A percentile compares a stretch with the other conserved stretches of the same genome.
phyloP scores from a whole-genome alignment of 768 basidiomycete genomes.

The Krasilnikovozyma curviuscula region DNA sequence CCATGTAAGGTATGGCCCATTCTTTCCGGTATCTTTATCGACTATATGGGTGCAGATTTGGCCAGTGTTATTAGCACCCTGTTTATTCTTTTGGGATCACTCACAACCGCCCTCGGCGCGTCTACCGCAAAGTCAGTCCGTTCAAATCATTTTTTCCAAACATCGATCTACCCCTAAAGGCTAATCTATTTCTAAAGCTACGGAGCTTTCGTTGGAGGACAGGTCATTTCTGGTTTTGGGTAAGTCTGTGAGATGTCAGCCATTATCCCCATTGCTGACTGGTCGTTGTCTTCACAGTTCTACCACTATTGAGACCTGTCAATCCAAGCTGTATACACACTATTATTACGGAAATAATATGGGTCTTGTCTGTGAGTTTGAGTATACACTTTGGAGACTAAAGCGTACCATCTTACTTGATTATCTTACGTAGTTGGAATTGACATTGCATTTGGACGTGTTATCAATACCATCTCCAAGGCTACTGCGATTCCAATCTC shows the following conservation, averaged over 20 bases:
- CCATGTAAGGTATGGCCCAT: too few relatives aligned
- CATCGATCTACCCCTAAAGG: neutral
- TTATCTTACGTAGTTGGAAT: slow-evolving; percentile 21
- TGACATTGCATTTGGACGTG: slow-evolving; percentile 22
- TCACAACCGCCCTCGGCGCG: slow-evolving; percentile 11
- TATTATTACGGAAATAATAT: slow-evolving; percentile 17
- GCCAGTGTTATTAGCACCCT: slow-evolving; percentile 11
- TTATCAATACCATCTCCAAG: slow-evolving; percentile 16
- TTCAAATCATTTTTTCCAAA: neutral
- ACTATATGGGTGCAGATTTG: neutral
- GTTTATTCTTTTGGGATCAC: slow-evolving; percentile 21
- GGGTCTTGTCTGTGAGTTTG: neutral
- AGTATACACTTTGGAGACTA: too few relatives aligned
- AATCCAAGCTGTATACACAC: slow-evolving; percentile 22
- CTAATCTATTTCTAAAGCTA: too few relatives aligned
- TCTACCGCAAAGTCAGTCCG: neutral
- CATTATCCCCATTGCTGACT: too few relatives aligned
- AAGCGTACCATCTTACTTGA: too few relatives aligned
- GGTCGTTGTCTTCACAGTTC: too few relatives aligned
- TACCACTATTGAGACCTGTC: slow-evolving; percentile 22
- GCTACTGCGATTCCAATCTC: slow-evolving; percentile 21
- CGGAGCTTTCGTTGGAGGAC: slow-evolving; percentile 17
- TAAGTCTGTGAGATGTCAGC: too few relatives aligned
- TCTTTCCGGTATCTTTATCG: slow-evolving; percentile 21
- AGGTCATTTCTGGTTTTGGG: too few relatives aligned